Evolutionary conservation across 2,329 filamentous ascomycete genomes (phyloP), one percentile per base, ranked within the genome.

Genomic region (Clarireedia hainanense): DNA sequence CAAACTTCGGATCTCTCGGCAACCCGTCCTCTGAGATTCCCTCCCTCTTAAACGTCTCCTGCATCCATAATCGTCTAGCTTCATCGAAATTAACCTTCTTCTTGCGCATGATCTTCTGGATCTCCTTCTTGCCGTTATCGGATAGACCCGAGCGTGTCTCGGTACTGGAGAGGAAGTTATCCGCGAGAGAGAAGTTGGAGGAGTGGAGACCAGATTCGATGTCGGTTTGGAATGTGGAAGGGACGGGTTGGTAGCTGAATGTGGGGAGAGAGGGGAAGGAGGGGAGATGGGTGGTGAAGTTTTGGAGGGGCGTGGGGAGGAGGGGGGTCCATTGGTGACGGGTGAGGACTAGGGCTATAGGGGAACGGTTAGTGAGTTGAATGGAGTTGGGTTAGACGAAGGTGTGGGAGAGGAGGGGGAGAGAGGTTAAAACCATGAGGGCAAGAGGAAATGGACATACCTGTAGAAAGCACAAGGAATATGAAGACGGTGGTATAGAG

Each of bases 1-100:
- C 91, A 69, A 96, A 95, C 76, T 96, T 96, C 60, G 91, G 91
- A 75, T 97, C 92, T 69, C 84, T 80, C 60, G 94, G 94, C 64
- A 85, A 75, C 4, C 94, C 94, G 72, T 99, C 94, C 5, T 88
- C 80, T 1, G 85, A 90, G 69, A 99, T 96, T 51, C 89, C 88
- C 66, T 95, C 89, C 69, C 85, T 90, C 69, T 83, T 84, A 74
- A 99, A 96, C 57, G 85, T 78, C 65, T 88, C 83, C 74, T 96
- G 88, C 73, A 91, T 94, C 69, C 88, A 95, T 47, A 90, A 79
- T 65, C 89, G 80, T 64, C 94, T 80, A 40, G 92, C 94, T 74
- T 96, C 90, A 73, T 99, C 92, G 69, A 99, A 99, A 58, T 79
- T 81, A 61, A 97, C 81, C 57, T 85, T 80, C 61, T 84, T 80